Conservation (phyloP, 495 filamentous ascomycete species). For the Xylaria venustula region DNA sequence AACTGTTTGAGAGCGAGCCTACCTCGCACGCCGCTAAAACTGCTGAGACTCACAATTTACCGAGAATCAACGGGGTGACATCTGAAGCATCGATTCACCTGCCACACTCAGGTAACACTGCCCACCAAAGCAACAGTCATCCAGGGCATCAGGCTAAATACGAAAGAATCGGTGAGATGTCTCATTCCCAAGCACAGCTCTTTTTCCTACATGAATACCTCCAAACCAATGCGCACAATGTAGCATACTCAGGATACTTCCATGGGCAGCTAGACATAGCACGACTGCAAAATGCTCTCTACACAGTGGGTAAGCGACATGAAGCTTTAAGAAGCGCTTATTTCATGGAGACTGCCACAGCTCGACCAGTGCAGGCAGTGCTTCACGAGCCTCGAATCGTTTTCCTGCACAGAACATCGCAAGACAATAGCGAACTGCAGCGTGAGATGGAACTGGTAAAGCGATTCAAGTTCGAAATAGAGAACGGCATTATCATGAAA, state of each 20-base stretch:
- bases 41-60: too few relatives aligned
- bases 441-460: neutral
- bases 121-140: too few relatives aligned
- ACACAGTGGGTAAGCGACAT: constrained; percentile 28
- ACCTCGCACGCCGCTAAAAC: too few relatives aligned
- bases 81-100: too few relatives aligned
- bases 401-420: neutral
- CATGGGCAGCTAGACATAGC: constrained; percentile 20
- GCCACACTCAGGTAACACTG: too few relatives aligned
- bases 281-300: constrained; percentile 28
- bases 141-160: neutral
- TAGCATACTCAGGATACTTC: constrained; percentile 22
- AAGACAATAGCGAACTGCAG: neutral
- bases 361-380: constrained; percentile 2
- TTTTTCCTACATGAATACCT: constrained; percentile 31
- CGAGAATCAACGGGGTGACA: too few relatives aligned
- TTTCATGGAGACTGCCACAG: neutral
- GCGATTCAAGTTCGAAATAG: constrained; percentile 24
- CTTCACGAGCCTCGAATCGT: neutral
- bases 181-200: constrained; percentile 27
- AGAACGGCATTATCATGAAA: constrained; percentile 16
- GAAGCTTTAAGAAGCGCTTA: constrained; percentile 42
- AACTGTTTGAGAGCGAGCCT: too few relatives aligned
- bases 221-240: constrained; percentile 28
- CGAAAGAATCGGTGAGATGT: constrained; percentile 23